Base-by-base conservation (phyloP, 2,329 filamentous ascomycete species). In the Aspergillus neoniger region DNA sequence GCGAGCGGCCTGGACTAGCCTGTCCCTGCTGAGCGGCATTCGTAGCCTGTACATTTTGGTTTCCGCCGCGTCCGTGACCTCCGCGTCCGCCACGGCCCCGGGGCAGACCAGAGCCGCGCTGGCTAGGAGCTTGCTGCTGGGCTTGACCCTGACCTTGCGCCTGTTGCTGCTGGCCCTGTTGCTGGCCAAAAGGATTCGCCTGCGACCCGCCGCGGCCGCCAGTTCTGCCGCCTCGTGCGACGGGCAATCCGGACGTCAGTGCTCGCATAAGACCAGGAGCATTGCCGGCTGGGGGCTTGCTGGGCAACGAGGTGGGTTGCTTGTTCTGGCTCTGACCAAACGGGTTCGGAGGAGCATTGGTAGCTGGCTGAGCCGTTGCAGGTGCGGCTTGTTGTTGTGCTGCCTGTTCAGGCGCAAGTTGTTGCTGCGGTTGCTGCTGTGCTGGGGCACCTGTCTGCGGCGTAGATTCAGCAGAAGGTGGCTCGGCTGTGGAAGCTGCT, bases 31-130 rank as follows among this genome's bases (percentile, higher is more conserved):
- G 72, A 7, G 63, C 67, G 36, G 73, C 70, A 47, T 73, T 73
- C 32, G 32, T 36, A 5, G 75, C 75, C 59, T 82, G 77, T 8
- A 74, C 75, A 58, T 79, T 79, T 52, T 79, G 80, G 50, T 76
- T 73, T 23, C 74, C 74, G 38, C 76, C 75, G 58, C 73, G 70
- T 23, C 70, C 73, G 50, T 69, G 68, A 15, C 72, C 74, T 43
- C 71, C 74, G 12, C 74, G 73, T n/a, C 76, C 77, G 55, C 79
- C 79, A 55, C 79, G 80, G 25, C 82, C 81, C 48, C 83, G 77
- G 50, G 72, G 70, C 44, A 79, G 63, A 28, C 74, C 74, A 48
- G 72, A 68, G n/a, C 78, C 78, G 48, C 77, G 75, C 48, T 72
- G 70, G 44, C 56, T 63, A 3, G 53, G 53, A 38, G 58, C 62